Percentiles rank a stretch among this genome's conserved stretches.
Conservation (phyloP, 176 grass and related monocot genomes). For the Poa annua region DNA sequence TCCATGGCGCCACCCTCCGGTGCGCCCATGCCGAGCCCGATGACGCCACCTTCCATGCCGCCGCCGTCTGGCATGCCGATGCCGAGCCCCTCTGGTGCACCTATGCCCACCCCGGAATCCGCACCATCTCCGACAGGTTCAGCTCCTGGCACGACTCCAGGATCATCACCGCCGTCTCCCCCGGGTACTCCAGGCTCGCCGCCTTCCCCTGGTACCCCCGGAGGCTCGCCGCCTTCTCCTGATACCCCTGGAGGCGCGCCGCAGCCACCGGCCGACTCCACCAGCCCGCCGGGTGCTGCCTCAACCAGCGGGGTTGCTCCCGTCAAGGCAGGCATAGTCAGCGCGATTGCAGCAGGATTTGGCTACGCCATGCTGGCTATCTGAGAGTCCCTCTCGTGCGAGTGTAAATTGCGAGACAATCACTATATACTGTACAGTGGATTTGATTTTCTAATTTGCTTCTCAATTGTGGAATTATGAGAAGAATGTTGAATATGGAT, state of each 20-base stretch:
- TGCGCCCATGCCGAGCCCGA: not conserved
- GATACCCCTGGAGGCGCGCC: conserved; percentile 31
- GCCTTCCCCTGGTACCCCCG: conserved; percentile 8
- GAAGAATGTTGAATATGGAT: too few relatives aligned
- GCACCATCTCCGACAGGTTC: not conserved
- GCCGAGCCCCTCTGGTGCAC: conserved; percentile 20
- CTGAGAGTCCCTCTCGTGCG: not conserved
- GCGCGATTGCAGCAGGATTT: conserved; percentile 47
- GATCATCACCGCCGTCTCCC: not conserved
- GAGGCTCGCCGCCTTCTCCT: too few relatives aligned
- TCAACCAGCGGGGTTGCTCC: conserved; percentile 4
- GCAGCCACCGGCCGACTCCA: conserved; percentile 1
- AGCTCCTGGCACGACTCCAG: not conserved
- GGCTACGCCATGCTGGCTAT: conserved; percentile 50
- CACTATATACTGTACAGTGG: not conserved
- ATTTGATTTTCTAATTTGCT: not conserved
- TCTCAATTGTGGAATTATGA: too few relatives aligned
- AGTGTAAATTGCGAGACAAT: not conserved
- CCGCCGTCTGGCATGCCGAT: not conserved
- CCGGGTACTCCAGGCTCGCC: conserved; percentile 18
- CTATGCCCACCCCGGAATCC: not conserved
- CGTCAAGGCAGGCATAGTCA: conserved; percentile 29
- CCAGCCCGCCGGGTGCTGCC: not conserved
- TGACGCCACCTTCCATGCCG: not conserved
- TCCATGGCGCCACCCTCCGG: too few relatives aligned